Base-by-base conservation (phyloP, 2,329 filamentous ascomycete genomes). In the Alternaria panax region DNA sequence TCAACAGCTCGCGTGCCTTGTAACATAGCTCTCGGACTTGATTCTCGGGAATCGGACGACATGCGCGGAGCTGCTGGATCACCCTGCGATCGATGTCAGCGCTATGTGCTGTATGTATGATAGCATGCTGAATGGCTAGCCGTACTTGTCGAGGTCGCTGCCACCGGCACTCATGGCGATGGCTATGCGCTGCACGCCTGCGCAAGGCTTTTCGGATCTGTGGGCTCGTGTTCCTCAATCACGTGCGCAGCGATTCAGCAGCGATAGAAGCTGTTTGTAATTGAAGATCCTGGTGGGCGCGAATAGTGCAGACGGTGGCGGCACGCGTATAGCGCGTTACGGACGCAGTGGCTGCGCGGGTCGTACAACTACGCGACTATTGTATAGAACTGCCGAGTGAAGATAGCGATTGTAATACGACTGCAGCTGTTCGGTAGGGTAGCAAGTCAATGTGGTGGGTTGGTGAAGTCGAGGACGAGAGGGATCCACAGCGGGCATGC, bases 11-110 rank as follows among this genome's bases (percentile, higher is more conserved):
- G 65, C 95, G 88, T 52, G 95, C 95, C 78, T 97, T 97, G 84
- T 97, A 94, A 81, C 95, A 98, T 70, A 99, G 86, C 81, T 99
- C 94, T 76, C 94, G 91, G 62, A 99, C 96, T 82, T 98, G 92
- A 40, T 89, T 85, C 83, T 99, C 95, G 63, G 95, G 94, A 70
- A 99, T 99, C 55, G 94, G 93, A 63, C 93, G 92, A 81, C 95
- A 99, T 76, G 93, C 91, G 83, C 95, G 92, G 75, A 99, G 85
- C 80, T 97, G 93, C 78, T 92, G 91, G 76, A 99, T 99, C 60
- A 93, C 93, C 81, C 94, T 97, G 60, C 14, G 50, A 43, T 30
- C 22, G 61, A 52, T 54, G 59, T 73, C 59, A 70, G 65, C 52
- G 40, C 45, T 11, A 7, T 41, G 41, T 25, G 42, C 34, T 27